Evolutionary conservation across 331 rosid species (phyloP), one percentile per base, ranked within the genome.

Genomic region (Malus hybrid): DNA sequence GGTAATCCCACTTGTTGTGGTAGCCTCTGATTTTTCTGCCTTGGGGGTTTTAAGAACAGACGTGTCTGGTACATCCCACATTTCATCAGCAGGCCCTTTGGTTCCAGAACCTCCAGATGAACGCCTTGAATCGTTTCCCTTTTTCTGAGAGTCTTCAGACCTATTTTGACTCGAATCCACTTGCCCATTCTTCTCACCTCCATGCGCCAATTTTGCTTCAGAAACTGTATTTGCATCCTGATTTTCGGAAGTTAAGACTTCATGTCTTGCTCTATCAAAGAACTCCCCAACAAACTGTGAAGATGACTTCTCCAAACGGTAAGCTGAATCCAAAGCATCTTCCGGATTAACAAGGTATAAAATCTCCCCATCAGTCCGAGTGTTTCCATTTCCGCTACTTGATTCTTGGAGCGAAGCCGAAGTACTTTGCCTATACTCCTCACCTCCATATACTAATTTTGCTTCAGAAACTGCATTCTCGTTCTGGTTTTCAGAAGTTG

Each of bases 51-150:
- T 85, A 72, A 62, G 76, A 62, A 76, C 73, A 78, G 90, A 83
- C 24, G 88, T 78, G 66, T 80, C 87, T 4, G 70, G 65, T 44
- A 88, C 96, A 85, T 84, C 85, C 97, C 96, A 92, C 84, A 89
- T 89, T 77, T 89, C 98, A 78, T 80, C 90, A 65, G 92, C 79
- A 65, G 93, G 96, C 22, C 93, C 98, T 82, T 92, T 88, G 73
- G 88, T 46, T 81, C 93, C 87, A 70, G 88, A 86, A 84, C 83
- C 73, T 78, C 87, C 88, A 69, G 91, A 83, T 36, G 93, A 87
- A 76, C 2, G 71, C 79, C 76, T 80, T 13, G 86, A 80, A 44
- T 60, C 88, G 7, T 22, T 83, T 77, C 73, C 82, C 83, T 83
- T 87, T 65, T 63, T 69, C 84, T 69, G 87, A 24, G 80, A 64